These are phyloP conservation scores for Neoarthrinium moseri DNA, from an alignment of 2,329 filamentous ascomycete species.

Conservation along the genomic window DNA sequence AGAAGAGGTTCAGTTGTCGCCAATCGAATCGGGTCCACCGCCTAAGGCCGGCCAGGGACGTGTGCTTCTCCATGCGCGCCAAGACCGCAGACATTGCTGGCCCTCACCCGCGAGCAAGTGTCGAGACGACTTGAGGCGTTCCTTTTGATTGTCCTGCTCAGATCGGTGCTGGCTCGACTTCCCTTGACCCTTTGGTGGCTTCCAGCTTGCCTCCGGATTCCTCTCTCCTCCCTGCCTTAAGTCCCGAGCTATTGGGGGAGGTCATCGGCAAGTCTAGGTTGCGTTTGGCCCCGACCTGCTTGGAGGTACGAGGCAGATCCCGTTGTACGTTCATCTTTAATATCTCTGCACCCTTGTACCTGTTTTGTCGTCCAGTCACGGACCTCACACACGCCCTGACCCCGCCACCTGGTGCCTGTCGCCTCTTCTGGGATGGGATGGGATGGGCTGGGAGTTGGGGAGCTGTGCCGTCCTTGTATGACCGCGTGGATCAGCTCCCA, in stretches of 20 bases:
- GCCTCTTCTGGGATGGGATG: too few relatives aligned
- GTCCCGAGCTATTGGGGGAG: conserved; percentile 28
- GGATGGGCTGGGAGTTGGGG: conserved; percentile 31
- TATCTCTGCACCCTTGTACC: conserved; percentile 30
- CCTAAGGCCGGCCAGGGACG: conserved; percentile 28
- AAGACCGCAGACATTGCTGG: conserved; percentile 33
- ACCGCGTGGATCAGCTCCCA: conserved; percentile 36
- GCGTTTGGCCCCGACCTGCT: conserved; percentile 12
- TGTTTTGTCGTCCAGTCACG: conserved; percentile 27
- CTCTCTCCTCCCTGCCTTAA: conserved; percentile 26
- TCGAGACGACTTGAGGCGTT: not conserved
- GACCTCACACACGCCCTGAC: conserved; percentile 28
- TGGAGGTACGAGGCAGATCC: conserved; percentile 25
- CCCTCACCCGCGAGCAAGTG: conserved; percentile 21
- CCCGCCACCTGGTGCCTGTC: conserved; percentile 35
- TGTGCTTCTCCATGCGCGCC: conserved; percentile 37
- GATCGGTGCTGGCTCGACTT: conserved; percentile 32
- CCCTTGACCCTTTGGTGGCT: conserved; percentile 34
- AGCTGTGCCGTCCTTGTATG: conserved; percentile 35
- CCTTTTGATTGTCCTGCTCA: conserved; percentile 25
- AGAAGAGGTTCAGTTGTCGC: conserved; percentile 30
- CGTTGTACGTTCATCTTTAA: conserved; percentile 28
- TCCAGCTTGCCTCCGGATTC: conserved; percentile 32
- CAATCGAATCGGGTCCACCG: conserved; percentile 31
- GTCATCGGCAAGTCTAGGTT: conserved; percentile 1